Conservation (phyloP, 2,329 filamentous ascomycete genomes). For the Pestalotiopsis sp. region DNA sequence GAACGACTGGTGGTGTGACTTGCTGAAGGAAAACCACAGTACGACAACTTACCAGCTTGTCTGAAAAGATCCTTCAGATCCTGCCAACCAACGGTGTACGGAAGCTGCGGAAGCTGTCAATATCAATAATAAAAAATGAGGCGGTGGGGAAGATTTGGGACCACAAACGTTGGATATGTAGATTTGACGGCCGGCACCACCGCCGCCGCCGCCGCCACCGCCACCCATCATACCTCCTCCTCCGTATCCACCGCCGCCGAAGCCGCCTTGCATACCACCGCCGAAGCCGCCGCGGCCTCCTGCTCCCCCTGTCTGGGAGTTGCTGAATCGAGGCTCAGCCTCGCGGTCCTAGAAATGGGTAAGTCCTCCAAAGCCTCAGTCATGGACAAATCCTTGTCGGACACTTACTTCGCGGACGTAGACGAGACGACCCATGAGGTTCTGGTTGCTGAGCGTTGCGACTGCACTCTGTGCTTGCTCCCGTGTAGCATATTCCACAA, state of each 20-base stretch:
- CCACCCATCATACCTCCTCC: constrained; percentile 53
- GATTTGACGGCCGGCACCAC: constrained; percentile 78
- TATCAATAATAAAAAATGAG: constrained; percentile 16
- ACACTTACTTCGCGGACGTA: constrained; percentile 89
- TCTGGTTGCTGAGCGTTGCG: constrained; percentile 97
- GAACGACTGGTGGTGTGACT: background rate
- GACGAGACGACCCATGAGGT: constrained; percentile 96
- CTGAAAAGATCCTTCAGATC: constrained; percentile 98
- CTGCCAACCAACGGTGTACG: constrained; percentile 97
- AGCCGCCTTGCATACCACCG: constrained; percentile 52
- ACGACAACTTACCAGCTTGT: constrained; percentile 76
- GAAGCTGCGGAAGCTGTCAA: constrained; percentile 64
- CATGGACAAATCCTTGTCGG: constrained; percentile 10
- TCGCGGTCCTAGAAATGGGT: constrained; percentile 75
- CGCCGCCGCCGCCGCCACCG: constrained; percentile 45
- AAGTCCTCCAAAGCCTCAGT: constrained; percentile 20
- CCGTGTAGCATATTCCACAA: constrained; percentile 99
- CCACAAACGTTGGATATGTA: constrained; percentile 96
- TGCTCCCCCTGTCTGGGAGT: constrained; percentile 61
- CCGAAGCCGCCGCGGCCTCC: constrained; percentile 54
- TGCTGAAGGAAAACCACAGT: background rate
- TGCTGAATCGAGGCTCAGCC: constrained; percentile 93
- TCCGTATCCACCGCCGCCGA: constrained; percentile 51
- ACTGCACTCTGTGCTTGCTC: constrained; percentile 98
- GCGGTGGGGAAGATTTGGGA: constrained; percentile 28